These are phyloP conservation scores for Croton setiger DNA, from an alignment of 441 rosid species.

Conservation along the genomic window DNA sequence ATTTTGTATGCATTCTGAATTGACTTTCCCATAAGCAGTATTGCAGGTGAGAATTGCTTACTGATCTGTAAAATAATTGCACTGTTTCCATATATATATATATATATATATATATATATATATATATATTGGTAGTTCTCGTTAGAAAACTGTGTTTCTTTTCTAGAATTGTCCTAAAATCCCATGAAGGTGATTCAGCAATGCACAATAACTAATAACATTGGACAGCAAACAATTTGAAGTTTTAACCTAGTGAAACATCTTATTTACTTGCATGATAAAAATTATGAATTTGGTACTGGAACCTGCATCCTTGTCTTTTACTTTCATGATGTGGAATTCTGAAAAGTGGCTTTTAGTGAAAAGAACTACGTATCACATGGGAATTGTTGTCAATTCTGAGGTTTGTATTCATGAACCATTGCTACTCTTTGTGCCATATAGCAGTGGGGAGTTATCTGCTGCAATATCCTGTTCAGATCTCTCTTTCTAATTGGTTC, in stretches of 20 bases:
- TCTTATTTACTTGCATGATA: too few relatives aligned
- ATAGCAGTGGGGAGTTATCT: too few relatives aligned
- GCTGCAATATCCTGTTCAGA: neutral
- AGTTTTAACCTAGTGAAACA: neutral
- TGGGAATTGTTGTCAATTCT: neutral
- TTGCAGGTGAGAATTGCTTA: slow-evolving; percentile 43
- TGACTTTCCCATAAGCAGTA: slow-evolving; percentile 29
- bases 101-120: too few relatives aligned
- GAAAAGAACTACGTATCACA: neutral
- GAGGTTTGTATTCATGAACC: too few relatives aligned
- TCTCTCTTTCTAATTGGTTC: neutral
- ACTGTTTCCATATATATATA: too few relatives aligned
- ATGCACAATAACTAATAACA: neutral
- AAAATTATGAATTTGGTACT: neutral
- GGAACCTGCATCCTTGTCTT: neutral
- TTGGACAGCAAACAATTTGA: neutral
- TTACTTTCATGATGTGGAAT: neutral
- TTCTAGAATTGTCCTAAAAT: neutral
- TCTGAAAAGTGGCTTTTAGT: neutral
- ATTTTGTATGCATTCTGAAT: slow-evolving; percentile 30
- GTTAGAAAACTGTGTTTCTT: too few relatives aligned
- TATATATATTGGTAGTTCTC: too few relatives aligned
- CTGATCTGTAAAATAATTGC: neutral
- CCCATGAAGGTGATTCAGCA: neutral
- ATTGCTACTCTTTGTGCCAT: too few relatives aligned